Conservation (phyloP, 2,329 filamentous ascomycete genomes). For the Botrytis tulipae region DNA sequence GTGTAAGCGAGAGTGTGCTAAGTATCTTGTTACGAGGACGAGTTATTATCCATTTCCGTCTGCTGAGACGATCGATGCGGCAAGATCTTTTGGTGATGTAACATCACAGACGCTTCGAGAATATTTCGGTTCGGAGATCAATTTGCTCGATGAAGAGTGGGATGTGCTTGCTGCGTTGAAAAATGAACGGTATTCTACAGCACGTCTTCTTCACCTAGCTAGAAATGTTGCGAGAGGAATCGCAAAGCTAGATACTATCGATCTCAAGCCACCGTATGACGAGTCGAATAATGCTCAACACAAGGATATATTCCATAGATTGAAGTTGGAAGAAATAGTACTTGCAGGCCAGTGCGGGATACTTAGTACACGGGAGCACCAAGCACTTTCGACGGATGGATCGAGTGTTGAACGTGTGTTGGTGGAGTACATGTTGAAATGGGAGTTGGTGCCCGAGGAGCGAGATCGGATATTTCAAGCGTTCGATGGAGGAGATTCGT, state of each 20-base stretch:
- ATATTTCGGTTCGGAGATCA: neutral
- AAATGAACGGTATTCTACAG: neutral
- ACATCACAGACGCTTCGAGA: neutral
- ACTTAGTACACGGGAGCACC: neutral
- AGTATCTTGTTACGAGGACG: neutral
- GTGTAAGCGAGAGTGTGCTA: neutral
- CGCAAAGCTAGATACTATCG: neutral
- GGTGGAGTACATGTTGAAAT: neutral
- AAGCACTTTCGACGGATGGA: neutral
- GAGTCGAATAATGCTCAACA: neutral
- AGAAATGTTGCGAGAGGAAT: neutral
- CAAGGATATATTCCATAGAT: neutral
- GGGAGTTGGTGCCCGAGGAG: neutral
- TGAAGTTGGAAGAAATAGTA: neutral
- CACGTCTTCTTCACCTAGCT: neutral
- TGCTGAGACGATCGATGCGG: neutral
- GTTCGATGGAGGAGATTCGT: neutral
- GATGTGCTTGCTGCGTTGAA: neutral
- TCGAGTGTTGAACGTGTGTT: neutral
- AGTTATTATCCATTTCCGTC: neutral
- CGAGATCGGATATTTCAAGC: neutral
- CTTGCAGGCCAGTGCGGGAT: neutral
- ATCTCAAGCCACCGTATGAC: neutral
- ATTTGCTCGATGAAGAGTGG: neutral
- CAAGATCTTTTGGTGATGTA: neutral